These are phyloP conservation scores for Linnemannia schmuckeri DNA, from an alignment of 192 early-diverging fungal species.

Conservation along the genomic window DNA sequence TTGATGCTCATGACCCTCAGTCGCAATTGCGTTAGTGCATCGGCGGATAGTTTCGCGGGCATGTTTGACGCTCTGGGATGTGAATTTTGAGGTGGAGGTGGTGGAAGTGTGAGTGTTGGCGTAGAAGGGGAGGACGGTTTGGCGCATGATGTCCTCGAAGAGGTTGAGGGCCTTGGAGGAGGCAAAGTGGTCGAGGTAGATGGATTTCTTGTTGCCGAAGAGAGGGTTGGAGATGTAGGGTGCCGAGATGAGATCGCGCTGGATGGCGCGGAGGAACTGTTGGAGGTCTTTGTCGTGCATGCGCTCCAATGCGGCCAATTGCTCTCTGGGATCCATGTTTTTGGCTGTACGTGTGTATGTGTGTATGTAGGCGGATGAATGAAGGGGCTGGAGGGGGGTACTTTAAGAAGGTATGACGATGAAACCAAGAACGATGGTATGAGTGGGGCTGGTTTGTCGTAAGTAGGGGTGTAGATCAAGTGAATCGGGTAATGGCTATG, in stretches of 20 bases:
- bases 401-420: neutral
- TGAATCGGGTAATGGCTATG: neutral
- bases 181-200: slow-evolving; percentile 47
- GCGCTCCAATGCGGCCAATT: slow-evolving; percentile 17
- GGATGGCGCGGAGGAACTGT: slow-evolving; percentile 13
- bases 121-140: slow-evolving; percentile 33
- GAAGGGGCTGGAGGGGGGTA: too few relatives aligned
- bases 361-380: neutral
- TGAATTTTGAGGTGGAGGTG: slow-evolving; percentile 38
- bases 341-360: neutral
- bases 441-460: too few relatives aligned
- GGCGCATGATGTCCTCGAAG: slow-evolving; percentile 32
- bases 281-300: slow-evolving; percentile 10
- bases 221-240: slow-evolving; percentile 15
- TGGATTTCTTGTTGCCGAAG: slow-evolving; percentile 45
- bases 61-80: slow-evolving; percentile 15
- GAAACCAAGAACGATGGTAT: too few relatives aligned
- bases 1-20: slow-evolving; percentile 33
- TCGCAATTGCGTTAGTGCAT: slow-evolving; percentile 30
- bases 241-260: slow-evolving; percentile 26
- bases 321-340: slow-evolving; percentile 30
- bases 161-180: slow-evolving; percentile 32
- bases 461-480: neutral
- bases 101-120: slow-evolving; percentile 49
- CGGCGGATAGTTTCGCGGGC: slow-evolving; percentile 30